These are phyloP conservation scores for Botrytis hyacinthi DNA, from an alignment of 2,329 filamentous ascomycete genomes.

Conservation along the genomic window DNA sequence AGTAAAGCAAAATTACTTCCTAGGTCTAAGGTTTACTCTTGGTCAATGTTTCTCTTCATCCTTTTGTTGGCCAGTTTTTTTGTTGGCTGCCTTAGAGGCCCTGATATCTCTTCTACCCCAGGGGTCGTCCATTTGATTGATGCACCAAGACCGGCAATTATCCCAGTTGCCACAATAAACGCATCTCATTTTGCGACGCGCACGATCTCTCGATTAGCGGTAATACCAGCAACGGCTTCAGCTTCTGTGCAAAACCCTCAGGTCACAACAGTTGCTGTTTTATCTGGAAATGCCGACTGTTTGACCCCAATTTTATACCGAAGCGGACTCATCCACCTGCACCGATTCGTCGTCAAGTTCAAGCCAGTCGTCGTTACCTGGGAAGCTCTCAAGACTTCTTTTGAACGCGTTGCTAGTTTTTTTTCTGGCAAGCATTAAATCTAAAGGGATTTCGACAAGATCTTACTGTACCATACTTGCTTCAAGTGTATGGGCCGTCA, in stretches of 20 bases:
- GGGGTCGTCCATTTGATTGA: background rate
- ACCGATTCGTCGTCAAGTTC: background rate
- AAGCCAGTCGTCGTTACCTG: background rate
- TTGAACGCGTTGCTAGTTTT: background rate
- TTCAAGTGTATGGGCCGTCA: background rate
- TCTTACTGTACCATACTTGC: background rate
- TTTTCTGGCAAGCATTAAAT: background rate
- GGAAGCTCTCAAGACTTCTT: background rate
- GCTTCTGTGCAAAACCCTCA: background rate
- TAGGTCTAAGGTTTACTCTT: background rate
- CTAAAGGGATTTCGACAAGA: background rate
- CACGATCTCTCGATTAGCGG: background rate
- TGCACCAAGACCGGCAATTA: background rate
- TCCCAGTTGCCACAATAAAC: background rate
- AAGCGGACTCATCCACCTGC: background rate
- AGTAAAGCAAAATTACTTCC: background rate
- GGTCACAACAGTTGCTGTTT: background rate
- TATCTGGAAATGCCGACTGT: background rate
- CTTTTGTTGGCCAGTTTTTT: background rate
- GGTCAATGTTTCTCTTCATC: background rate
- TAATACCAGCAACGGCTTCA: background rate
- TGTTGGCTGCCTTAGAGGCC: background rate
- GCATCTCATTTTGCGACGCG: background rate
- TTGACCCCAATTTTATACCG: background rate
- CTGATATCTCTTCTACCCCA: background rate